Percentiles rank a stretch among this genome's conserved stretches.
Evolutionary conservation across 2,329 filamentous ascomycete species (phyloP).

Genomic region (Fusarium tuaranense): DNA sequence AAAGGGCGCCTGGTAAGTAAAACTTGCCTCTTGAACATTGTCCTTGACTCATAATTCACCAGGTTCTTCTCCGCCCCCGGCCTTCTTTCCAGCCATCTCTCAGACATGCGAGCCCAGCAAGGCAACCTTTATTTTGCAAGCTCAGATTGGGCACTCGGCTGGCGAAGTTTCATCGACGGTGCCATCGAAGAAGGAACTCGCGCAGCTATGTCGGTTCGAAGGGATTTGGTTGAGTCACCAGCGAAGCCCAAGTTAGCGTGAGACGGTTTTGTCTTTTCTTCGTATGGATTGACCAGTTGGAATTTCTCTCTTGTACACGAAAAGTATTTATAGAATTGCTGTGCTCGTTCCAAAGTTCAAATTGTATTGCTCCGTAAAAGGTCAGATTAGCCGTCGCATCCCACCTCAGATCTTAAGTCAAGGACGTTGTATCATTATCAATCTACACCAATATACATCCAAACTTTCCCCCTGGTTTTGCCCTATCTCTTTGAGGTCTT

Average conservation of each 20-base stretch:
- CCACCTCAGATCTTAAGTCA: no score
- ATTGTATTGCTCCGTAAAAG: neutral
- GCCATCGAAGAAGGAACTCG: conserved; percentile 58
- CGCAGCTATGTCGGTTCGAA: conserved; percentile 39
- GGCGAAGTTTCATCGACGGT: conserved; percentile 63
- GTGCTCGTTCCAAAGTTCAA: neutral
- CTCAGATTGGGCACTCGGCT: conserved; percentile 62
- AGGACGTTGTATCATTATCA: neutral
- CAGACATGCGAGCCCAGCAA: conserved; percentile 54
- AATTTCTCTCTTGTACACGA: neutral
- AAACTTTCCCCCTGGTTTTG: neutral
- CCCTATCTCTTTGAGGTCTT: neutral
- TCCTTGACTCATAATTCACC: rapidly evolving
- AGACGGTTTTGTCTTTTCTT: neutral
- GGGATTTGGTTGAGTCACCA: neutral
- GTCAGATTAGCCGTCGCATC: neutral
- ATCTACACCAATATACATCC: neutral
- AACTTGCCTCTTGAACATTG: rapidly evolving
- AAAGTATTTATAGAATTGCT: neutral
- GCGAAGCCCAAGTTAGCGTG: neutral
- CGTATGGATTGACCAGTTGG: neutral
- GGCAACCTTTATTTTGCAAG: conserved; percentile 60
- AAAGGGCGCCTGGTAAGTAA: conserved; percentile 54
- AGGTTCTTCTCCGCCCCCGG: conserved; percentile 54
- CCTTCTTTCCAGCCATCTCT: conserved; percentile 52